Conservation (phyloP, 225 moss, liverwort and hornwort species). For the Climacium dendroides region DNA sequence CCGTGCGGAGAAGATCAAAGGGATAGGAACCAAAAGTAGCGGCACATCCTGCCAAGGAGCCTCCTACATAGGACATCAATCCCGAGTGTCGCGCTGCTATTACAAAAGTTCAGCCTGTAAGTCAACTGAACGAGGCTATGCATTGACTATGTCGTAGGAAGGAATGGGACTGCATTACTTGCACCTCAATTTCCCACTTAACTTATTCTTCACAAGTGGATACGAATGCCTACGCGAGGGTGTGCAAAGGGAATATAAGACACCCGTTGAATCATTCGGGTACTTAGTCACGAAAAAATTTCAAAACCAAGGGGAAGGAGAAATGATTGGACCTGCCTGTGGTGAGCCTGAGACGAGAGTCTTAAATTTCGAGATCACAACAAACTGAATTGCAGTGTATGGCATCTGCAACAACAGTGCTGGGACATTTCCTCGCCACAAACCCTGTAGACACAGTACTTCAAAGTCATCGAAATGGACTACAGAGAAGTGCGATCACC, state of each 20-base stretch:
- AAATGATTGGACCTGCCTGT: constrained; percentile 57
- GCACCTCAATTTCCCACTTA: not conserved
- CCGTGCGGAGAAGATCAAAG: constrained; percentile 88
- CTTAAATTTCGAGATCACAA: constrained; percentile 63
- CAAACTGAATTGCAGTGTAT: constrained; percentile 94
- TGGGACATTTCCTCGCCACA: constrained; percentile 96
- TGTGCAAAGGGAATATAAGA: not conserved
- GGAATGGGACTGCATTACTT: not conserved
- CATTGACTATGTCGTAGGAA: not conserved
- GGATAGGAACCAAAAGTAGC: constrained; percentile 63
- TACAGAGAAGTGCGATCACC: not conserved
- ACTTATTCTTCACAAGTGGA: not conserved
- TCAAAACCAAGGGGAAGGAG: not conserved
- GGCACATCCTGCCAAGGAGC: constrained; percentile 75
- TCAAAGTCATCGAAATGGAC: not conserved
- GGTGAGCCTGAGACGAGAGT: constrained; percentile 46
- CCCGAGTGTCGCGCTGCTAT: constrained; percentile 16
- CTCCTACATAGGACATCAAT: constrained; percentile 59
- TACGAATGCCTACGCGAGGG: not conserved
- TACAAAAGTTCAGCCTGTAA: not conserved
- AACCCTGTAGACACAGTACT: constrained; percentile 31
- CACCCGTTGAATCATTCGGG: not conserved
- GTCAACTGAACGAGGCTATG: not conserved
- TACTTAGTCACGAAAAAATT: not conserved
- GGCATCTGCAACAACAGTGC: constrained; percentile 91